Percentiles rank a stretch among this genome's conserved stretches.
These are phyloP conservation scores for Venustampulla echinocandica DNA, from an alignment of 495 filamentous ascomycete species.

Conservation along the genomic window DNA sequence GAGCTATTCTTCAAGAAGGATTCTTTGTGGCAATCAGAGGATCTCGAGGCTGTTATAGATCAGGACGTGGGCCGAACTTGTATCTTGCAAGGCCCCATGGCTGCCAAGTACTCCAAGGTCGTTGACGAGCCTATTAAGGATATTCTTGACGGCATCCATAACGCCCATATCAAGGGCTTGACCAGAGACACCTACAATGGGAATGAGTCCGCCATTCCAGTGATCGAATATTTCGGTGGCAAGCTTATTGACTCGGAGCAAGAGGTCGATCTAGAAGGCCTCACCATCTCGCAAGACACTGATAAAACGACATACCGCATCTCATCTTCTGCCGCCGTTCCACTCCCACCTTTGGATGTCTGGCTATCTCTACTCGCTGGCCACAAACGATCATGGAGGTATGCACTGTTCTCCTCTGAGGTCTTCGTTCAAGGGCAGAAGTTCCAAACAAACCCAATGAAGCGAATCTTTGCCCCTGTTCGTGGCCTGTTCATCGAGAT, in stretches of 20 bases:
- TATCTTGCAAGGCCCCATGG: conserved; percentile 93
- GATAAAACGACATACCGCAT: conserved; percentile 74
- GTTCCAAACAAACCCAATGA: conserved; percentile 94
- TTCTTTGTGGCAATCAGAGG: conserved; percentile 98
- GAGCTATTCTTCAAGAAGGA: conserved; percentile 99
- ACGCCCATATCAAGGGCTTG: conserved; percentile 71
- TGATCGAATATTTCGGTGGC: conserved; percentile 91
- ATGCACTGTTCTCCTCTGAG: conserved; percentile 95
- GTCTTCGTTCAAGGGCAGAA: conserved; percentile 92
- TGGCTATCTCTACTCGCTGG: conserved; percentile 93
- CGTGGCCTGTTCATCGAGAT: conserved; percentile 86
- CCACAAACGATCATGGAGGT: conserved; percentile 74
- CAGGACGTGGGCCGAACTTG: conserved; percentile 93
- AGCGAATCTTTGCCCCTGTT: conserved; percentile 76
- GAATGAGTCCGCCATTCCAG: conserved; percentile 65
- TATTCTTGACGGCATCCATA: conserved; percentile 83
- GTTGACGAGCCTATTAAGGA: conserved; percentile 90
- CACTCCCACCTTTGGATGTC: conserved; percentile 65
- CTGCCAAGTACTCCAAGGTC: conserved; percentile 77
- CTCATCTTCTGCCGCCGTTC: conserved; percentile 54
- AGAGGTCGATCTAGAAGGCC: conserved; percentile 64
- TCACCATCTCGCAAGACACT: conserved; percentile 65
- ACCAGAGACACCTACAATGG: conserved; percentile 71
- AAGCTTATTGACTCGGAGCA: conserved; percentile 56
- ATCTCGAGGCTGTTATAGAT: conserved; percentile 87